Evolutionary conservation across 441 rosid species (phyloP), one percentile per base, ranked within the genome.

Genomic region (Flueggea neowawraea): DNA sequence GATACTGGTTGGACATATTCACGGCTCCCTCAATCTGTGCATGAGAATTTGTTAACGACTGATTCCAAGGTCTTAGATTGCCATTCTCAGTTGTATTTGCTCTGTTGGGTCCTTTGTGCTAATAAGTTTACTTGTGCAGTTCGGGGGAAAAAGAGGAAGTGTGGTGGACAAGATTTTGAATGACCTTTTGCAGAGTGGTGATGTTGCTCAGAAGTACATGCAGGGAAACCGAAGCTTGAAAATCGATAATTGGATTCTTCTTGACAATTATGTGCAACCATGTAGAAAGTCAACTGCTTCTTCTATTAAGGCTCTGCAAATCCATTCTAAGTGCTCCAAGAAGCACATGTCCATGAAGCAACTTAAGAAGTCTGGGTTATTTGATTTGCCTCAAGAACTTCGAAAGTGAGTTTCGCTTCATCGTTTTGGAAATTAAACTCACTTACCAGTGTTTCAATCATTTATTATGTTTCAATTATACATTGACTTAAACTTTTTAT

Each of bases 121-220:
- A 50, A 28, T 48, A 22, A 58, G 4, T 69, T 15, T 17, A 3
- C 41, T 68, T 41, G 10, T 67, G 64, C 78, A 89, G 98, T 68
- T 81, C 45, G 75, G 86, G 45, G 67, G 80, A 68, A 72, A 76
- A 64, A 83, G 73, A 68, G 83, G 84, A 73, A 85, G 68, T 70
- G 63, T 74, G 65, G 84, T 78, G 0, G 86, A 87, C 69, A 85
- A 79, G 70, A 60, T 87, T 59, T 69, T 94, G 76, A 85, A 86
- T 61, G 89, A 79, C 12, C 93, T 94, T 65, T 81, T 88, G 60
- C 88, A 87, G 63, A 81, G 72, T 16, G 98, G 98, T 58, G 97
- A 91, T 81, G 78, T 79, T 63, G 84, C 95, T 49, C 85, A 80
- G 36, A 94, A 91, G 69, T 87, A 94, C 75, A 58, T 78, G 80